phyloP scores from a whole-genome alignment of 495 filamentous ascomycete genomes.

The Aspergillus sclerotiicarbonarius region DNA sequence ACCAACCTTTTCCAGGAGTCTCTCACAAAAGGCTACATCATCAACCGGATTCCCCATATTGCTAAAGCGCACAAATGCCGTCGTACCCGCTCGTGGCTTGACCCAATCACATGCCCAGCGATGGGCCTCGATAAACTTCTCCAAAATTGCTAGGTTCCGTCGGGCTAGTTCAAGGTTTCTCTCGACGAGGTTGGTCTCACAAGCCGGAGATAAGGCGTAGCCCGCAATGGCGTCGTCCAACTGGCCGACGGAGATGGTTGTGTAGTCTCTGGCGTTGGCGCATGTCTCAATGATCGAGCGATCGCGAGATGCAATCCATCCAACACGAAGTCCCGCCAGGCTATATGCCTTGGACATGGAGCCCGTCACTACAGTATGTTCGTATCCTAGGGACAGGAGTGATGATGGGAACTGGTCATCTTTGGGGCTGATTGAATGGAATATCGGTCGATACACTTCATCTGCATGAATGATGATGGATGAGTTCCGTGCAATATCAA shows the following conservation, averaged over 20 bases:
- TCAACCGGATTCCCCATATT: slow-evolving; percentile 65
- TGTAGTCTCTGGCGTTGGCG: slow-evolving; percentile 72
- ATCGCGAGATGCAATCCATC: slow-evolving; percentile 77
- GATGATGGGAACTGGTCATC: slow-evolving; percentile 63
- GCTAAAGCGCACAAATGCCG: slow-evolving; percentile 71
- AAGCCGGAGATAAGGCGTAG: slow-evolving; percentile 63
- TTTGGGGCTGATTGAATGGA: slow-evolving; percentile 65
- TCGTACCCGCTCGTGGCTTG: slow-evolving; percentile 80
- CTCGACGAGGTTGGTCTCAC: slow-evolving; percentile 63
- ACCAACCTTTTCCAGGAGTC: slow-evolving; percentile 64
- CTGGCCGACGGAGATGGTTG: slow-evolving; percentile 79
- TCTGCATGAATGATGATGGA: slow-evolving; percentile 72
- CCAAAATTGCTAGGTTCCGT: slow-evolving; percentile 66
- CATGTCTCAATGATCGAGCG: slow-evolving; percentile 61
- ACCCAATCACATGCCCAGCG: slow-evolving; percentile 65
- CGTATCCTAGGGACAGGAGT: slow-evolving; percentile 68
- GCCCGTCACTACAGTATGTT: slow-evolving; percentile 68
- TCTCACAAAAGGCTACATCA: slow-evolving; percentile 68
- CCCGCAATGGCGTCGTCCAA: slow-evolving; percentile 78
- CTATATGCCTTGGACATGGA: slow-evolving; percentile 87
- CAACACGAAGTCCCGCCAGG: slow-evolving; percentile 76
- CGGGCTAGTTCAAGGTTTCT: slow-evolving; percentile 71
- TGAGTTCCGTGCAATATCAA: slow-evolving; percentile 59
- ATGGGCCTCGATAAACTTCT: slow-evolving; percentile 65
- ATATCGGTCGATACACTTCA: slow-evolving; percentile 88